phyloP scores from a whole-genome alignment of 331 rosid genomes.

The Quercus lobata region DNA sequence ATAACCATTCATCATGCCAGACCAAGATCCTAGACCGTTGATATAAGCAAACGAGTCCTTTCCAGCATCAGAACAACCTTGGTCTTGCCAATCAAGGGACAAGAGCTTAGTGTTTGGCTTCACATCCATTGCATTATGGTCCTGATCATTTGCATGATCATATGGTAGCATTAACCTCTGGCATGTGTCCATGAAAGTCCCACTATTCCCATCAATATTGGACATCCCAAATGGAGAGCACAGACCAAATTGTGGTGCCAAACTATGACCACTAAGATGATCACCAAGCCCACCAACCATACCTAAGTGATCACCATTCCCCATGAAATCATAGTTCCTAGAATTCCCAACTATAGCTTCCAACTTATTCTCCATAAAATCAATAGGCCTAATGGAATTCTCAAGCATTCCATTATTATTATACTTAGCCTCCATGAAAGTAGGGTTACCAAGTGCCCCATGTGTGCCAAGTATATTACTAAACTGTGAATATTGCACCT shows the following conservation, averaged over 20 bases:
- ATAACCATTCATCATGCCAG: conserved; percentile 63
- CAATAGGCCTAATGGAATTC: conserved; percentile 47
- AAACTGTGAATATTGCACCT: conserved; percentile 60
- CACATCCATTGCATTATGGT: conserved; percentile 50
- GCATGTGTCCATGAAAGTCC: conserved; percentile 55
- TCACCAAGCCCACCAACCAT: conserved; percentile 43
- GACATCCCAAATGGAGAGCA: conserved; percentile 68
- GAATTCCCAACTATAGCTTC: conserved; percentile 58
- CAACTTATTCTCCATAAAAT: conserved; percentile 69
- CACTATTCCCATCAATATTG: conserved; percentile 35
- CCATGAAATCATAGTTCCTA: conserved; percentile 50
- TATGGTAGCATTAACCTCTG: conserved; percentile 73
- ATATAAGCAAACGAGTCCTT: conserved; percentile 60
- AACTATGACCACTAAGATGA: conserved; percentile 22
- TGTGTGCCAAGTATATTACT: conserved; percentile 33
- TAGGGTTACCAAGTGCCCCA: conserved; percentile 43
- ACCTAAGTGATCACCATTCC: conserved; percentile 32
- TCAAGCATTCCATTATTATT: conserved; percentile 27
- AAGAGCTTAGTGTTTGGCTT: conserved; percentile 76
- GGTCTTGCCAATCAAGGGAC: conserved; percentile 95
- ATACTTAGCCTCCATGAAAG: conserved; percentile 25
- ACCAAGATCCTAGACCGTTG: conserved; percentile 61
- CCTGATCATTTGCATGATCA: conserved; percentile 25
- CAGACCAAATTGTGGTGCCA: conserved; percentile 42
- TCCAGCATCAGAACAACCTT: conserved; percentile 58